phyloP scores from a whole-genome alignment of 2,329 filamentous ascomycete genomes.

The Fusarium nurragi region DNA sequence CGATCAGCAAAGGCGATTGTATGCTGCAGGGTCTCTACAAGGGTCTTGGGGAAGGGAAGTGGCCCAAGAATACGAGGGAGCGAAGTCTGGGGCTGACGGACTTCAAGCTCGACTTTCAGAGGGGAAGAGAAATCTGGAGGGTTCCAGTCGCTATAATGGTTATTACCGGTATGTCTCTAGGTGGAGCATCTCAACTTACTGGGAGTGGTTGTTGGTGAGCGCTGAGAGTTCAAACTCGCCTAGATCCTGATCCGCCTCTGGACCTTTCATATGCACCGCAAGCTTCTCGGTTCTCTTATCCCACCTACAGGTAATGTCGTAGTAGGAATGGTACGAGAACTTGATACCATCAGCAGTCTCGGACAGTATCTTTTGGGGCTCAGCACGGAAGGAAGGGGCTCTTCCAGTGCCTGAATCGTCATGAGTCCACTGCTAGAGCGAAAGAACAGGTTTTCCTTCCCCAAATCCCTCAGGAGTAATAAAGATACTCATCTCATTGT shows the following conservation, averaged over 20 bases:
- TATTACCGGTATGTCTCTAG: background rate
- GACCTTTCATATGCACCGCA: background rate
- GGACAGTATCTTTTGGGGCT: background rate
- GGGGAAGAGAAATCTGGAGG: background rate
- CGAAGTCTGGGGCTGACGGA: conserved; percentile 14
- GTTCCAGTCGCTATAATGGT: conserved; percentile 8
- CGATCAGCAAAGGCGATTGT: conserved; percentile 27
- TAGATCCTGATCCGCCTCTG: background rate
- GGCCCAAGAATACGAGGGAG: conserved; percentile 16
- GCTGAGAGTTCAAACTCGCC: conserved; percentile 15
- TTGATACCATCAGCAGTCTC: background rate
- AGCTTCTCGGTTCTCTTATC: conserved; percentile 16
- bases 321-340: conserved; percentile 23
- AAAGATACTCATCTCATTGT: conserved; percentile 21
- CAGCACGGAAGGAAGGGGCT: background rate
- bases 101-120: conserved; percentile 22
- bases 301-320: conserved; percentile 28
- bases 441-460: conserved; percentile 20
- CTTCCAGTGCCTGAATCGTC: conserved; percentile 1
- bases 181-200: background rate
- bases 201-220: conserved; percentile 17
- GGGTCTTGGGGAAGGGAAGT: conserved; percentile 19
- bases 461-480: conserved; percentile 32
- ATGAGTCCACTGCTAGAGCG: conserved; percentile 25
- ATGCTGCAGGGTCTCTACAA: conserved; percentile 23